Evolutionary conservation across 1,284 basidiomycete species (phyloP), one percentile per base, ranked within the genome.

Genomic region (Cryptococcus hybrid): DNA sequence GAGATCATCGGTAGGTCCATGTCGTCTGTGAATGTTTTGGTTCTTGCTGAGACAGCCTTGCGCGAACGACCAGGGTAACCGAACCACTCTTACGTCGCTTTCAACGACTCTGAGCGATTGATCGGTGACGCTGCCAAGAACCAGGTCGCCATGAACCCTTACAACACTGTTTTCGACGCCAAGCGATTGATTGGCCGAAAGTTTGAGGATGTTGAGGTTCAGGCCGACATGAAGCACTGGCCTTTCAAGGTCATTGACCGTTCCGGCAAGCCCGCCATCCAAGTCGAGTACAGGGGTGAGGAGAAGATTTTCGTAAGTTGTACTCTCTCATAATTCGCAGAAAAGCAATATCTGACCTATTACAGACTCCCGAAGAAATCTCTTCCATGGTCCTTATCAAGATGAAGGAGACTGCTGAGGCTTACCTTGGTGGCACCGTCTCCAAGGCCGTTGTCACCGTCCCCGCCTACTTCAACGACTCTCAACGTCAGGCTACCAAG

Each of bases 81-180:
- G 95, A 69, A 97, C 95, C 72, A 98, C 95, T 58, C 95, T 69
- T 98, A 98, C 82, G 95, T 98, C 80, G 92, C 95, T 70, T 98
- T 99, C 85, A 94, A 92, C 67, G 82, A 91, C 64, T 90, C 90
- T 79, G 95, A 99, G 85, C 93, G 95, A 84, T 83, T 99, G 79
- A 98, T 98, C 75, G 95, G 94, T 79, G 95, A 98, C 86, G 92
- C 92, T 70, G 95, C 94, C 68, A 98, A 98, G 84, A 98, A 98
- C 82, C 88, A 92, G 83, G 87, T 89, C 69, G 91, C 93, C 75
- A 93, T 93, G 91, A 94, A 93, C 84, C 91, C 92, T 63, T 84
- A 84, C 74, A 94, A 95, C 84, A 96, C 93, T 67, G 90, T 95
- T 78, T 95, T 95, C 80, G 92, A 95, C 78, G 92, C 91, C 64